Percentiles rank a stretch among this genome's conserved stretches.
phyloP scores from a whole-genome alignment of 2,329 filamentous ascomycete species.

The Arachnomyces sp. region DNA sequence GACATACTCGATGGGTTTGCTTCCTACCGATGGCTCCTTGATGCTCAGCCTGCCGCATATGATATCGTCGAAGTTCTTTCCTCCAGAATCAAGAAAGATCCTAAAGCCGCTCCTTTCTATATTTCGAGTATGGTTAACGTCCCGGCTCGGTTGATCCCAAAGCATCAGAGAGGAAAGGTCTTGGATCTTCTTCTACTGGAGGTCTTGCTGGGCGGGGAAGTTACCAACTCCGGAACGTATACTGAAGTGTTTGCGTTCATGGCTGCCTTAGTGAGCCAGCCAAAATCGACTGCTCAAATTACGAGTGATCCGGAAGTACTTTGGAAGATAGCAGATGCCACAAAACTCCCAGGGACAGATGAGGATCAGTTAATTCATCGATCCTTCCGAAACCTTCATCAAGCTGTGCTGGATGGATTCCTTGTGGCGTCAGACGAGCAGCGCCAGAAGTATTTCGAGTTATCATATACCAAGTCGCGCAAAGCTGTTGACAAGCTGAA shows the following conservation, averaged over 20 bases:
- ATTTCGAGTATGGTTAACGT: slow-evolving; percentile 30
- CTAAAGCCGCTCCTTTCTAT: slow-evolving; percentile 20
- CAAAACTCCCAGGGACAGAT: slow-evolving; percentile 24
- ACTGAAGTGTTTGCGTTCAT: slow-evolving; percentile 31
- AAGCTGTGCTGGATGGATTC: slow-evolving; percentile 27
- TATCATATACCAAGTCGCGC: slow-evolving; percentile 25
- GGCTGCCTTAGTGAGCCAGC: slow-evolving; percentile 31
- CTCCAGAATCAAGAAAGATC: slow-evolving; percentile 23
- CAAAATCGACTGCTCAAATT: slow-evolving; percentile 29
- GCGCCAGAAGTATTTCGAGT: slow-evolving; percentile 26
- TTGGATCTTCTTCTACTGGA: slow-evolving; percentile 28
- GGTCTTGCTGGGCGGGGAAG: slow-evolving; percentile 21
- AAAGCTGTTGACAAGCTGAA: slow-evolving; percentile 23
- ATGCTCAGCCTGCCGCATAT: slow-evolving; percentile 23
- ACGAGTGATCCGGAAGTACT: slow-evolving; percentile 29
- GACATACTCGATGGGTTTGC: slow-evolving; percentile 31
- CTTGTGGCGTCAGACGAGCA: slow-evolving; percentile 27
- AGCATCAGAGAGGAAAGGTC: slow-evolving; percentile 26
- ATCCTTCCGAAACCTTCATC: slow-evolving; percentile 29
- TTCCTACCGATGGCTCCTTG: slow-evolving; percentile 33
- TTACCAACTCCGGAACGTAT: slow-evolving; percentile 19
- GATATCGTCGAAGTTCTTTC: slow-evolving; percentile 28
- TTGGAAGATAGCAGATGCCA: slow-evolving; percentile 29
- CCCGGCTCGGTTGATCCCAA: slow-evolving; percentile 28
- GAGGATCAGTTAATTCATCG: slow-evolving; percentile 28